These are phyloP conservation scores for Phytophthora citricola DNA, from an alignment of 352 stramenopile species.

Conservation along the genomic window DNA sequence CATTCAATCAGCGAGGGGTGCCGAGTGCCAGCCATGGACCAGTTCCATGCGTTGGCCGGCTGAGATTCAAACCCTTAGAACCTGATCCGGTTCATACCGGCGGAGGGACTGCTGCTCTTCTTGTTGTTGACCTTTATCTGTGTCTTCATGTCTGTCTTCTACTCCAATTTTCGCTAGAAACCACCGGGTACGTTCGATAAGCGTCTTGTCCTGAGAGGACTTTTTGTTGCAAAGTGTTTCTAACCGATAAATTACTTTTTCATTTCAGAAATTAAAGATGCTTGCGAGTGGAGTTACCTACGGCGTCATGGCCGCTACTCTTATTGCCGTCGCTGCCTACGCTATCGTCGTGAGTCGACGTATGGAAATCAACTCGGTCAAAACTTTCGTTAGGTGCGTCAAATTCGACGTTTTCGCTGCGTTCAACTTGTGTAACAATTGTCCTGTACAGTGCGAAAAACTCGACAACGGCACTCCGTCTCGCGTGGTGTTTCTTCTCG, in stretches of 20 bases:
- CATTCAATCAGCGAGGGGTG: conserved; percentile 68
- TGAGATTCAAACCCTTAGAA: conserved; percentile 72
- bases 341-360: conserved; percentile 68
- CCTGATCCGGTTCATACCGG: conserved; percentile 72
- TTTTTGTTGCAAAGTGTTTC: background rate
- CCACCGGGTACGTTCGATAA: conserved; percentile 12
- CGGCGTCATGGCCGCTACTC: conserved; percentile 64
- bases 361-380: conserved; percentile 60
- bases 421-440: conserved; percentile 1
- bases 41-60: conserved; percentile 55
- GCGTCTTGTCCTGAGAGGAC: background rate
- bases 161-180: conserved; percentile 3
- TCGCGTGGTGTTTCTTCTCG: conserved; percentile 85
- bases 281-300: conserved; percentile 58
- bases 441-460: conserved; percentile 62
- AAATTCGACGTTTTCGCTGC: background rate
- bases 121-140: conserved; percentile 38
- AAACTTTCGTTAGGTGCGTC: conserved; percentile 69
- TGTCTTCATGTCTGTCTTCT: conserved; percentile 22
- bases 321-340: conserved; percentile 66
- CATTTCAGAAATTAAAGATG: conserved; percentile 36
- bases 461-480: conserved; percentile 53
- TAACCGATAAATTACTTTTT: no score
- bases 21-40: conserved; percentile 51
- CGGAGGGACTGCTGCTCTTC: conserved; percentile 61